Evolutionary conservation across 306 rosid species (phyloP).

Genomic region (Datisca glomerata): DNA sequence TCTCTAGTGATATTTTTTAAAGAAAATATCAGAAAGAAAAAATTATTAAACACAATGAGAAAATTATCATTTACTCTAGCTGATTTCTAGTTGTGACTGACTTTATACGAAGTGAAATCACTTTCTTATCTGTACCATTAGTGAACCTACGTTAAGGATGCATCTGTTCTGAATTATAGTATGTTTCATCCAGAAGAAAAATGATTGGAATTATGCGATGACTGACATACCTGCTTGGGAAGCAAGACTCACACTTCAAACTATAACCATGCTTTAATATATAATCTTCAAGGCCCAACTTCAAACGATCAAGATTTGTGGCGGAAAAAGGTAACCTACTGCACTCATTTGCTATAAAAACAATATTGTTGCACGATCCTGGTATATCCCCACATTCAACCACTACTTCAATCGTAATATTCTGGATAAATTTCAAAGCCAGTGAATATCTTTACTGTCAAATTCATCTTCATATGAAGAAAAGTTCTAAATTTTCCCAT

Average conservation of each 20-base stretch:
- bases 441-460: conserved; percentile 11
- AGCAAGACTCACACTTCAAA: conserved; percentile 48
- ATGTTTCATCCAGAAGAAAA: conserved; percentile 9
- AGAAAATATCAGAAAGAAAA: too few species aligned
- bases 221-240: conserved; percentile 41
- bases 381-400: conserved; percentile 39
- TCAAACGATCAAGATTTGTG: conserved; percentile 54
- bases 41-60: not conserved
- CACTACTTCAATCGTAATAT: conserved; percentile 50
- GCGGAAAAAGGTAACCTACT: conserved; percentile 25
- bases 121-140: too few species aligned
- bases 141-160: too few species aligned
- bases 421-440: conserved; percentile 31
- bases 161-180: too few species aligned
- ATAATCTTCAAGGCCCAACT: conserved; percentile 66
- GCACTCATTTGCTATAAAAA: conserved; percentile 40
- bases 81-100: too few species aligned
- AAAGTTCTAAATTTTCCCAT: conserved; percentile 5
- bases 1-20: conserved; percentile 48
- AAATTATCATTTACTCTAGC: too few species aligned
- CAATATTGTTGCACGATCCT: conserved; percentile 38
- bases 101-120: too few species aligned
- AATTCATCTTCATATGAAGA: conserved; percentile 11
- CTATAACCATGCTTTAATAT: conserved; percentile 59
- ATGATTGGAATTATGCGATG: conserved; percentile 1